Conservation (phyloP, 2,329 filamentous ascomycete species). For the Pezicula rhizophila region DNA sequence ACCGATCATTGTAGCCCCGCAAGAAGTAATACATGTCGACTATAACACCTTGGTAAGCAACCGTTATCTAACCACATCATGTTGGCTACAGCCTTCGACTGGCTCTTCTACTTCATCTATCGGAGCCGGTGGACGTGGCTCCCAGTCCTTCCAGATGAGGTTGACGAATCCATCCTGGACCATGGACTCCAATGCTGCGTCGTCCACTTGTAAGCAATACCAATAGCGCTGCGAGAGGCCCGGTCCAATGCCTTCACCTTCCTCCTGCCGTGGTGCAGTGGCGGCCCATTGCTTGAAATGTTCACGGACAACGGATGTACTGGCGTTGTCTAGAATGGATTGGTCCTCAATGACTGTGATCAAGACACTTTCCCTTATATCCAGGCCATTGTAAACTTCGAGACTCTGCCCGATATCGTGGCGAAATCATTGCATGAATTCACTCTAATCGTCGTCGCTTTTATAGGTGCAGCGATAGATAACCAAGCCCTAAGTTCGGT, state of each 20-base stretch:
- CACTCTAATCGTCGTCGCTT: constrained; percentile 5
- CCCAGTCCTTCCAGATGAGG: constrained; percentile 4
- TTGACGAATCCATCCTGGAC: constrained; percentile 5
- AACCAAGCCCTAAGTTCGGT: constrained; percentile 8
- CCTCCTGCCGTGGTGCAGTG: constrained; percentile 1
- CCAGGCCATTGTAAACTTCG: constrained; percentile 3
- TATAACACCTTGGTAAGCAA: constrained; percentile 2
- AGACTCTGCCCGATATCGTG: neutral
- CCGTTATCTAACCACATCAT: constrained; percentile 10
- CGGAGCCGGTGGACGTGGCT: neutral
- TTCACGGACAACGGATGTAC: neutral
- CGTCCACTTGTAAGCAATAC: constrained; percentile 6
- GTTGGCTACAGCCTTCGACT: constrained; percentile 4
- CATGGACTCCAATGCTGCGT: constrained; percentile 2
- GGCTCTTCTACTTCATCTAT: neutral
- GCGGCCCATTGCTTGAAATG: constrained; percentile 8
- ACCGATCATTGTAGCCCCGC: too few relatives aligned
- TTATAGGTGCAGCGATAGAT: constrained; percentile 13
- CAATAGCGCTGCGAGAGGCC: constrained; percentile 1
- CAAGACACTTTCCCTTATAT: constrained; percentile 4
- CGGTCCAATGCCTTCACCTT: neutral
- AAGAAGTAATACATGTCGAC: too few relatives aligned
- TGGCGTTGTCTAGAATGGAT: constrained; percentile 4
- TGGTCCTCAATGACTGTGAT: constrained; percentile 5
- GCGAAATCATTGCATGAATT: constrained; percentile 5